These are phyloP conservation scores for Azolla pinnata DNA, from an alignment of 75 land plant species.

Conservation along the genomic window DNA sequence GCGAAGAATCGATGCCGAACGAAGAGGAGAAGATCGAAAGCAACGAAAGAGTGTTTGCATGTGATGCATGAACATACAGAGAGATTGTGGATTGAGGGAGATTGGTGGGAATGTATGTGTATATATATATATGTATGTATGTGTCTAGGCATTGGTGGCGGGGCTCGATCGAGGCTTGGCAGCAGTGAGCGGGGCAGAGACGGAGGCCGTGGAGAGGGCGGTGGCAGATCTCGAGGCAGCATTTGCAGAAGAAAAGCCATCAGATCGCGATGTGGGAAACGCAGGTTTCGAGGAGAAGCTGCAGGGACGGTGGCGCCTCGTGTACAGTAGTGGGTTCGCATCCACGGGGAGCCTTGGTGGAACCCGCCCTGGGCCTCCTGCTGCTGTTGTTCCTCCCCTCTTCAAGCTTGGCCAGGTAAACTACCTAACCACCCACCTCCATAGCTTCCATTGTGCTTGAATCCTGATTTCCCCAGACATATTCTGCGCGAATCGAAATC, in stretches of 20 bases:
- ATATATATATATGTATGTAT: too few relatives aligned
- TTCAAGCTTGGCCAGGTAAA: conserved; percentile 74
- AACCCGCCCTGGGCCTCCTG: conserved; percentile 83
- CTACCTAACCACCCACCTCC: too few relatives aligned
- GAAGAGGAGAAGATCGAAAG: too few relatives aligned
- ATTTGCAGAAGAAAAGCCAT: conserved; percentile 51
- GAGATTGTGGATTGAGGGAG: too few relatives aligned
- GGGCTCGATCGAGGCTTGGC: conserved; percentile 91
- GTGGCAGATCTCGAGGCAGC: conserved; percentile 65
- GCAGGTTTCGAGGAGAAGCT: too few relatives aligned
- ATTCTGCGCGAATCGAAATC: too few relatives aligned
- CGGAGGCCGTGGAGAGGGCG: conserved; percentile 39
- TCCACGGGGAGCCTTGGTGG: conserved; percentile 78
- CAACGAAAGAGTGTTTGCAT: too few relatives aligned
- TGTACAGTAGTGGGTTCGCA: conserved; percentile 86
- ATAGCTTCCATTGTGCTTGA: too few relatives aligned
- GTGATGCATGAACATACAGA: too few relatives aligned
- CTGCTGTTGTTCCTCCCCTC: conserved; percentile 61
- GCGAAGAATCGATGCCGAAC: too few relatives aligned
- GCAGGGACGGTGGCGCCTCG: conserved; percentile 84
- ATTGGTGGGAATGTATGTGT: too few relatives aligned
- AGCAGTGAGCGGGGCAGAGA: conserved; percentile 51
- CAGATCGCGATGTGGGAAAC: conserved; percentile 51
- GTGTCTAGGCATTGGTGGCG: conserved; percentile 33
- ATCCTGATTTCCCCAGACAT: too few relatives aligned